A percentile compares a stretch with the other conserved stretches of the same genome.
phyloP scores from a whole-genome alignment of 306 rosid genomes.

The Psophocarpus tetragonolobus region DNA sequence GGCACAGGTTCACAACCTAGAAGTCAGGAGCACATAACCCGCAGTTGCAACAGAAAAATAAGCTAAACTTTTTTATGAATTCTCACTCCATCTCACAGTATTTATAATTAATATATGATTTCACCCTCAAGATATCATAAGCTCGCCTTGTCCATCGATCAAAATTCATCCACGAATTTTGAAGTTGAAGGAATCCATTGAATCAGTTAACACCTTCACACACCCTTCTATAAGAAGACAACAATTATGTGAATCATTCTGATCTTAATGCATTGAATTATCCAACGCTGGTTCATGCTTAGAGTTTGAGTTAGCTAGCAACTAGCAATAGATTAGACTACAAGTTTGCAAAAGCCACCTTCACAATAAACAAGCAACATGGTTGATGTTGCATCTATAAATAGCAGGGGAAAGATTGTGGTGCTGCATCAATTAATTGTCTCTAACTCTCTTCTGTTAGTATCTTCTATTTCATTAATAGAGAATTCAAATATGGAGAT shows the following conservation, averaged over 20 bases:
- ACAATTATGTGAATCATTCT: not conserved
- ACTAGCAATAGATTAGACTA: conserved; percentile 2
- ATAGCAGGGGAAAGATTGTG: not conserved
- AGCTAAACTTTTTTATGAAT: not conserved
- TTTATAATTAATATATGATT: not conserved
- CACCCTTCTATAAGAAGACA: conserved; percentile 23
- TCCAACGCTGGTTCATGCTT: conserved; percentile 34
- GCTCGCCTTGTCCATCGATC: not conserved
- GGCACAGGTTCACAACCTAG: not conserved
- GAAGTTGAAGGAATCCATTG: conserved; percentile 27
- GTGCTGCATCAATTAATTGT: not conserved
- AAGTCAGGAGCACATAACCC: not conserved
- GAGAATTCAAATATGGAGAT: conserved; percentile 14
- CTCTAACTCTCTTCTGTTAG: not conserved
- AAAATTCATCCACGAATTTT: conserved; percentile 19
- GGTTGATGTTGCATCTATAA: conserved; percentile 22
- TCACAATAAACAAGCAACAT: conserved; percentile 20
- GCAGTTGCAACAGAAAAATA: not conserved
- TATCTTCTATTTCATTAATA: not conserved
- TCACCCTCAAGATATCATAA: not conserved
- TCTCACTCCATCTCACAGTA: not conserved
- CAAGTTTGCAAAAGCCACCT: conserved; percentile 32
- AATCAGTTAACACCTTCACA: conserved; percentile 7
- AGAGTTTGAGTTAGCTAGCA: not conserved
- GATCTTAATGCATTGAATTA: not conserved